These are phyloP conservation scores for Hordeum vulgare DNA, from an alignment of 176 grass and related monocot species.

Conservation along the genomic window MorexV3_pseudomolecules_assembly NC_058518.1:126244333-126244832, in stretches of 20 bases:
- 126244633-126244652: neutral
- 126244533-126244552: neutral
- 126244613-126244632: neutral
- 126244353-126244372: conserved; percentile 7
- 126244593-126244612: neutral
- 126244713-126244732: no score
- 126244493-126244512: neutral
- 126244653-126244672: no score
- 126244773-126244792: neutral
- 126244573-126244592: neutral
- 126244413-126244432: neutral
- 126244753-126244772: neutral
- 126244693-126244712: neutral
- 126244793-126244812: neutral
- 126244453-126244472: neutral
- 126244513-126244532: neutral
- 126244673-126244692: neutral
- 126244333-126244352: neutral
- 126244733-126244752: neutral
- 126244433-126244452: neutral
- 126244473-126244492: neutral
- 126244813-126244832: neutral
- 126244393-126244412: neutral
- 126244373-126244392: neutral
- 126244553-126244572: neutral